Evolutionary conservation across 352 stramenopile species (phyloP), one percentile per base, ranked within the genome.

Genomic region (Phytophthora pluvialis): DNA sequence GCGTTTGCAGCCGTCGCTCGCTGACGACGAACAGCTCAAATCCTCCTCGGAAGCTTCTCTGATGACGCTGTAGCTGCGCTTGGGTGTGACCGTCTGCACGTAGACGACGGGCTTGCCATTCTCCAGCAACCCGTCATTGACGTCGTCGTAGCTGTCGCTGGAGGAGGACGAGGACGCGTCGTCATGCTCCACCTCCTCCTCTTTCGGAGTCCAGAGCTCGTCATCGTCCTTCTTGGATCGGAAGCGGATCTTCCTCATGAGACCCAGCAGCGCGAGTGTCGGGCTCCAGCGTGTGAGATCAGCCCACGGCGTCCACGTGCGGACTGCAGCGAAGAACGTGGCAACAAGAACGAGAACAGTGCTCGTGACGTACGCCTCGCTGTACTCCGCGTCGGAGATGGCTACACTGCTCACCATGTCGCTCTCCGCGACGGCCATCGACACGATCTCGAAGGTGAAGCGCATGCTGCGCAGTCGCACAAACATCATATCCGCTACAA

Each of bases 361-460:
- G 1, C 32, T 38, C 2, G 60, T 57, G 15, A 64, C 31, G 58
- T 70, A 75, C 1, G 58, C 53, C 13, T 63, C 58, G 15, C 54
- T 49, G 35, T 58, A 61, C 18, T 73, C 58, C 0, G 42, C 29
- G 18, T 44, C 53, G 9, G 68, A 60, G 43, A 76, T 73, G n/a
- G 48, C 35, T 5, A 70, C 57, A n/a, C 57, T 71, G 21, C 57
- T 46, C 4, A 63, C 64, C 63, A 64, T 62, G 35, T 67, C 63
- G 36, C 61, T 70, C 26, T 75, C 57, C 28, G 26, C 57, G 12
- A 75, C 61, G 13, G 62, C 67, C 62, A 72, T 72, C 4, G 56
- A 33, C 18, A 72, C 35, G 10, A 75, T 58, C 28, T 75, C 62
- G 31, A 71, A 75, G 21, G 67, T 75, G 54, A 75, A 75, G 45